Evolutionary conservation across 108 stramenopile species (phyloP).

Genomic region (Cyclotella atomus): DNA sequence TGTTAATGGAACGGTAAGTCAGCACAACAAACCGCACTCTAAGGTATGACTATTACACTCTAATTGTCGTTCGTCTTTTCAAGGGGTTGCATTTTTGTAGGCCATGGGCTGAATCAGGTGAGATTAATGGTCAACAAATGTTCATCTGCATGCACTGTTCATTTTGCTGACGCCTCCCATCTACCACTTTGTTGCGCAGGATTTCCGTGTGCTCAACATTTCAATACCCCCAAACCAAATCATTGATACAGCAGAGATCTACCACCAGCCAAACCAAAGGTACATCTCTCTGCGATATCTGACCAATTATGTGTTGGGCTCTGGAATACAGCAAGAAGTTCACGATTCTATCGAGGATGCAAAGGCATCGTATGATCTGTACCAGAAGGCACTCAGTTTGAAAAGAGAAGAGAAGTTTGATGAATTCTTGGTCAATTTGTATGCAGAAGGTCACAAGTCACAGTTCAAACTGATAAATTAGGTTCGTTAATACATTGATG

Average conservation of each 20-base stretch:
- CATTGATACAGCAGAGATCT: conserved; percentile 94
- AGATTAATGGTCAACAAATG: not conserved
- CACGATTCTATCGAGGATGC: conserved; percentile 98
- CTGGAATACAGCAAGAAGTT: conserved; percentile 93
- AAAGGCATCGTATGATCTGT: conserved; percentile 74
- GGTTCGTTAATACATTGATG: no score
- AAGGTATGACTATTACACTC: no score
- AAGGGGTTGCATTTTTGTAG: conserved; percentile 84
- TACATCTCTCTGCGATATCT: conserved; percentile 93
- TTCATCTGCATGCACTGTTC: not conserved
- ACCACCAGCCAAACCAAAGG: conserved; percentile 78
- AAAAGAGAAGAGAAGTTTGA: conserved; percentile 70
- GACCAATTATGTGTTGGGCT: conserved; percentile 81
- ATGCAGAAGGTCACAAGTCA: conserved; percentile 68
- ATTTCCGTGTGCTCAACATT: conserved; percentile 90
- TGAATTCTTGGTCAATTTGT: conserved; percentile 62
- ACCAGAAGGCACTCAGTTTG: conserved; percentile 64
- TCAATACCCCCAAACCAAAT: conserved; percentile 90
- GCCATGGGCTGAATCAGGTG: conserved; percentile 80
- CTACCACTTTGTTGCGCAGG: conserved; percentile 19
- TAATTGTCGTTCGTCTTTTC: no score
- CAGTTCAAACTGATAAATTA: conserved; percentile 67
- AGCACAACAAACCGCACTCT: no score
- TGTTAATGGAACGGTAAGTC: conserved; percentile 77
- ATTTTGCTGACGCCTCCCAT: not conserved